Percentiles rank a stretch among this genome's conserved stretches.
Conservation (phyloP, 2,329 filamentous ascomycete species). For the Fusarium multiceps region DNA sequence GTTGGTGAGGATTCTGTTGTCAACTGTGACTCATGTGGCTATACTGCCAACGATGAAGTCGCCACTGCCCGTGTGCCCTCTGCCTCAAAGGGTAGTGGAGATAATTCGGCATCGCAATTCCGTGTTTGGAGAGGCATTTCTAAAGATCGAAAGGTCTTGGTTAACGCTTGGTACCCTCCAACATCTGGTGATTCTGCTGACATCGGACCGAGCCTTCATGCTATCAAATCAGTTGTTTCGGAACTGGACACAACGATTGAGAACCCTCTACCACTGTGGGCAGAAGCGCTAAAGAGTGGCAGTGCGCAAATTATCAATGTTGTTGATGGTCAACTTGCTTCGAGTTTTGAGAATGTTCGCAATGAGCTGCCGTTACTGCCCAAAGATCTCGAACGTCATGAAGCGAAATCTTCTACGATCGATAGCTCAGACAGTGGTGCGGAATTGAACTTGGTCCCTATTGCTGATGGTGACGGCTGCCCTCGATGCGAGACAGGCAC, state of each 20-base stretch:
- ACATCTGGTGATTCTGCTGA: conserved; percentile 41
- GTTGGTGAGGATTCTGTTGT: conserved; percentile 89
- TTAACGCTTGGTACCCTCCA: conserved; percentile 76
- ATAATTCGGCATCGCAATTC: conserved; percentile 34
- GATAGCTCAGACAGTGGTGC: conserved; percentile 52
- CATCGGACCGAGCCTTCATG: conserved; percentile 61
- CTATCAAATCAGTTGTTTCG: conserved; percentile 73
- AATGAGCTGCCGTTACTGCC: conserved; percentile 45
- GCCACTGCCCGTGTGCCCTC: conserved; percentile 56
- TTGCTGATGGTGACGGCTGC: conserved; percentile 76
- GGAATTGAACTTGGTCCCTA: conserved; percentile 70
- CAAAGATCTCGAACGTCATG: conserved; percentile 11
- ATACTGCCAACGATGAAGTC: conserved; percentile 90
- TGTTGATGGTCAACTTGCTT: conserved; percentile 49
- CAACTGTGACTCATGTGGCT: conserved; percentile 77
- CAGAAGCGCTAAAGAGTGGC: conserved; percentile 47
- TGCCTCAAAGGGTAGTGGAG: neutral
- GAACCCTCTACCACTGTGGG: conserved; percentile 66
- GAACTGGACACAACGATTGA: conserved; percentile 79
- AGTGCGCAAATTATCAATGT: conserved; percentile 49
- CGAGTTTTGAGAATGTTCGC: conserved; percentile 41
- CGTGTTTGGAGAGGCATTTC: conserved; percentile 72
- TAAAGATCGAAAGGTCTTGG: conserved; percentile 72
- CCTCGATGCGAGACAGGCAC: conserved; percentile 73
- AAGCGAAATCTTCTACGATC: conserved; percentile 38